Conservation (phyloP, 345 rosid genomes). For the Jatropha curcas region DNA sequence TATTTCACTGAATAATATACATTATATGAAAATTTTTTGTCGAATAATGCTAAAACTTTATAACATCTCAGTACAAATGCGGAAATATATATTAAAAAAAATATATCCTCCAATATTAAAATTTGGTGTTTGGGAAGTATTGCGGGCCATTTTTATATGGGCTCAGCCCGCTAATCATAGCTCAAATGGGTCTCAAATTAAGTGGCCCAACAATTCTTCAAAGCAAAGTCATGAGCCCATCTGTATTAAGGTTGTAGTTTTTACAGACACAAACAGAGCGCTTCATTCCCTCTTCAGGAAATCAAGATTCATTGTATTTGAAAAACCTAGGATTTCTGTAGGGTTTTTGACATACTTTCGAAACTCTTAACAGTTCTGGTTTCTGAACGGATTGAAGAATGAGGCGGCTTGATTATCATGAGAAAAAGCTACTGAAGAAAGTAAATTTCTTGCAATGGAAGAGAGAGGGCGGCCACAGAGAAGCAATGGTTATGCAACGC, state of each 20-base stretch:
- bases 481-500: constrained; percentile 57
- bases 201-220: not conserved
- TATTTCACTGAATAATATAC: too few relatives aligned
- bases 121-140: too few relatives aligned
- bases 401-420: constrained; percentile 75
- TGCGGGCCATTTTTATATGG: too few relatives aligned
- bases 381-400: constrained; percentile 23
- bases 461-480: constrained; percentile 79
- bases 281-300: not conserved
- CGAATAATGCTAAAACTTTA: too few relatives aligned
- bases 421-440: constrained; percentile 72
- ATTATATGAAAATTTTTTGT: too few relatives aligned
- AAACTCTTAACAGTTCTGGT: not conserved
- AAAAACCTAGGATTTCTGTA: not conserved
- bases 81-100: too few relatives aligned
- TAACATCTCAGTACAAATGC: too few relatives aligned
- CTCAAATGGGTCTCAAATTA: not conserved
- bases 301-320: not conserved
- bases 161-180: too few relatives aligned
- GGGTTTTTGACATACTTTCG: not conserved
- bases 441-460: constrained; percentile 79
- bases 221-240: not conserved
- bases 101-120: too few relatives aligned
- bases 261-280: not conserved
- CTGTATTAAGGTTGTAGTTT: not conserved